Percentiles rank a stretch among this genome's conserved stretches.
phyloP scores from a whole-genome alignment of 148 eudicot genomes.

The Nepenthes gracilis region DNA sequence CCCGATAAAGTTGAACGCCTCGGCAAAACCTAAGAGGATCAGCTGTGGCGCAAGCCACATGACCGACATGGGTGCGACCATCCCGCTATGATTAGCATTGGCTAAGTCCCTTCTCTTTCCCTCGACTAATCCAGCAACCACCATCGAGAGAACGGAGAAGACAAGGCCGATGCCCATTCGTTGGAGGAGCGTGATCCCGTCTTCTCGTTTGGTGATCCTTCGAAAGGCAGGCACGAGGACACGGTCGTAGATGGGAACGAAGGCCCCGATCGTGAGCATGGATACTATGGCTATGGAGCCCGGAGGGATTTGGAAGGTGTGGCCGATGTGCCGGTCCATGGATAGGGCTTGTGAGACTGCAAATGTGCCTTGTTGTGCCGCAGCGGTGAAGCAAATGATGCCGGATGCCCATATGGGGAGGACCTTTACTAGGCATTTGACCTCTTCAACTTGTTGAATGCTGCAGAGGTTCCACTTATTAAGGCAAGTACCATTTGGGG shows the following conservation, averaged over 20 bases:
- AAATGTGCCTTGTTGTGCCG: conserved; percentile 56
- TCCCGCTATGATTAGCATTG: conserved; percentile 1
- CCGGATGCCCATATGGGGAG: conserved; percentile 73
- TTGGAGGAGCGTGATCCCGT: conserved; percentile 58
- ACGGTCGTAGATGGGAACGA: conserved; percentile 59
- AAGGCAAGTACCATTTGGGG: conserved; percentile 16
- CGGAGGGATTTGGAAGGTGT: conserved; percentile 48
- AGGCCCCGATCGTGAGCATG: conserved; percentile 38
- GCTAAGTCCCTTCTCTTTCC: conserved; percentile 37
- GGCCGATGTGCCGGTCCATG: conserved; percentile 53
- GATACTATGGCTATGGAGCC: conserved; percentile 49
- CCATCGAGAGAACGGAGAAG: conserved; percentile 43
- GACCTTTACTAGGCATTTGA: conserved; percentile 49
- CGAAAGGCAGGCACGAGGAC: conserved; percentile 38
- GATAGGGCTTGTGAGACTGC: conserved; percentile 50
- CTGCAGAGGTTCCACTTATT: conserved; percentile 54
- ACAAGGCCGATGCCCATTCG: conserved; percentile 58
- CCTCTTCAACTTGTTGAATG: conserved; percentile 58
- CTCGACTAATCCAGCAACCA: conserved; percentile 54
- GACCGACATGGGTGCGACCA: conserved; percentile 31
- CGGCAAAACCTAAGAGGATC: conserved; percentile 46
- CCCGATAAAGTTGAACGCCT: conserved; percentile 60
- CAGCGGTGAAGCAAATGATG: conserved; percentile 46
- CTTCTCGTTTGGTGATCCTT: conserved; percentile 39
- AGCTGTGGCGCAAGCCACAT: conserved; percentile 64